Conservation (phyloP, 1,284 basidiomycete species). For the Agroathelia rolfsii region DNA sequence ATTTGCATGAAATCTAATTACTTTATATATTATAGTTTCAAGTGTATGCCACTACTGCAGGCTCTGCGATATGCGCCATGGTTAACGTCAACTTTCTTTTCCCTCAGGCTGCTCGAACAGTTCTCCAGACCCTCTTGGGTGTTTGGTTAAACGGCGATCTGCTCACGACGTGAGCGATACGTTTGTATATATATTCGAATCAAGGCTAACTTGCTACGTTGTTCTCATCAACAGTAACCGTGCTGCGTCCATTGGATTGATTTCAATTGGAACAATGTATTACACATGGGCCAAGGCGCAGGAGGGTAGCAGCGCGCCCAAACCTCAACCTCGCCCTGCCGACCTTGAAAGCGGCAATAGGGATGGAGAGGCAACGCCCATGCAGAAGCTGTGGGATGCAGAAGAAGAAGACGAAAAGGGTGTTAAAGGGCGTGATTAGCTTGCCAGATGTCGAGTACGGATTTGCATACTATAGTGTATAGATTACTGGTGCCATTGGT, state of each 20-base stretch:
- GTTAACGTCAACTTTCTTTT: slow-evolving; percentile 5
- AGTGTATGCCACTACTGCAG: slow-evolving; percentile 3
- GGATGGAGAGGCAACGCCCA: too few relatives aligned
- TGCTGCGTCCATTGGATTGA: slow-evolving; percentile 47
- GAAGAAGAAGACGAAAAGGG: too few relatives aligned
- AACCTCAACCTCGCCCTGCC: slow-evolving; percentile 14
- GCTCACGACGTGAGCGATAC: slow-evolving; percentile 49
- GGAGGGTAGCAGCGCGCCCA: slow-evolving; percentile 37
- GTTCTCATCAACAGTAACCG: slow-evolving; percentile 36
- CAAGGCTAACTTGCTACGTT: slow-evolving; percentile 3
- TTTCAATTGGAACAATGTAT: slow-evolving; percentile 54
- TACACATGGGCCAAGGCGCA: slow-evolving; percentile 82
- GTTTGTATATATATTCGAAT: slow-evolving; percentile 11
- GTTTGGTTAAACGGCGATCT: slow-evolving; percentile 59
- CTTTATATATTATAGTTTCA: slow-evolving; percentile 2
- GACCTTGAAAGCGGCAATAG: slow-evolving; percentile 40
- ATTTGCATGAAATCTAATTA: slow-evolving; percentile 5
- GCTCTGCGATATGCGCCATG: slow-evolving; percentile 4
- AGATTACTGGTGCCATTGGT: too few relatives aligned
- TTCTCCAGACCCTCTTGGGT: slow-evolving; percentile 63
- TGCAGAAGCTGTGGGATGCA: slow-evolving; percentile 38
- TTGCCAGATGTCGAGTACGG: too few relatives aligned
- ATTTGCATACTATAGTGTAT: too few relatives aligned
- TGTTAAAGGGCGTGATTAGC: too few relatives aligned
- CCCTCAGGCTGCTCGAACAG: slow-evolving; percentile 55